Evolutionary conservation across 2,329 filamentous ascomycete genomes (phyloP).

Genomic region (Myrmaecium sp.): DNA sequence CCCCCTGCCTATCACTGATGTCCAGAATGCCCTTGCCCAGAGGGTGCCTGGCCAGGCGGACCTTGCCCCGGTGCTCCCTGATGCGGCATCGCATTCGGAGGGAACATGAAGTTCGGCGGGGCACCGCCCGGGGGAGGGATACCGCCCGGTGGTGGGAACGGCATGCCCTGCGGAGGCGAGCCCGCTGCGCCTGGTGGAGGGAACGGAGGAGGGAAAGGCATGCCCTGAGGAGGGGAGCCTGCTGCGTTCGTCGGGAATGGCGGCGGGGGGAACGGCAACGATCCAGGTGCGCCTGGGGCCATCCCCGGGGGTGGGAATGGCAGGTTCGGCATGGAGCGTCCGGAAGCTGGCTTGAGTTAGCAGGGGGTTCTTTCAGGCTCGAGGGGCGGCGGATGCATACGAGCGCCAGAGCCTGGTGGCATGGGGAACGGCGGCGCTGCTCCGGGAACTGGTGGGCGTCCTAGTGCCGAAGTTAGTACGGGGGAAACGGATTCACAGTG

Average conservation of each 20-base stretch:
- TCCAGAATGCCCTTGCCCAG: too few species aligned
- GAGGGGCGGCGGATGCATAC: slow-evolving; percentile 7
- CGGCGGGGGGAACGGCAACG: slow-evolving; percentile 3
- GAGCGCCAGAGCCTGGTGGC: slow-evolving; percentile 21
- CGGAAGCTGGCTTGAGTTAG: slow-evolving; percentile 5
- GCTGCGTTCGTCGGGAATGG: too few species aligned
- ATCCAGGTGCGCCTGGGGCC: slow-evolving; percentile 5
- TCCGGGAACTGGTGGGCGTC: slow-evolving; percentile 21
- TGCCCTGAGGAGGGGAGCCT: slow-evolving; percentile 6
- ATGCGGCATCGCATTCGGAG: slow-evolving; percentile 2
- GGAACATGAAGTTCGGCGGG: slow-evolving; percentile 10
- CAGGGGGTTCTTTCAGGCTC: not conserved
- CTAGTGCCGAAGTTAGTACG: slow-evolving; percentile 8
- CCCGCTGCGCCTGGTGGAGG: slow-evolving; percentile 11
- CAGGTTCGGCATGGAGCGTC: slow-evolving; percentile 14
- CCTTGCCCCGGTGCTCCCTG: too few species aligned
- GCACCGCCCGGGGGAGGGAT: slow-evolving; percentile 10
- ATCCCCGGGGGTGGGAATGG: slow-evolving; percentile 11
- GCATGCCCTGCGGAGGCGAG: slow-evolving; percentile 21
- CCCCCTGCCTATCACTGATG: too few species aligned
- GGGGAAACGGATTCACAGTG: slow-evolving; percentile 2
- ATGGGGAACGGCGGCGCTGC: slow-evolving; percentile 20
- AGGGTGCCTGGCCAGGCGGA: too few species aligned
- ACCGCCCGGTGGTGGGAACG: slow-evolving; percentile 19
- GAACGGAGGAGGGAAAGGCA: slow-evolving; percentile 13